Evolutionary conservation across 2,329 filamentous ascomycete genomes (phyloP).

Genomic region (Botryotinia convoluta): DNA sequence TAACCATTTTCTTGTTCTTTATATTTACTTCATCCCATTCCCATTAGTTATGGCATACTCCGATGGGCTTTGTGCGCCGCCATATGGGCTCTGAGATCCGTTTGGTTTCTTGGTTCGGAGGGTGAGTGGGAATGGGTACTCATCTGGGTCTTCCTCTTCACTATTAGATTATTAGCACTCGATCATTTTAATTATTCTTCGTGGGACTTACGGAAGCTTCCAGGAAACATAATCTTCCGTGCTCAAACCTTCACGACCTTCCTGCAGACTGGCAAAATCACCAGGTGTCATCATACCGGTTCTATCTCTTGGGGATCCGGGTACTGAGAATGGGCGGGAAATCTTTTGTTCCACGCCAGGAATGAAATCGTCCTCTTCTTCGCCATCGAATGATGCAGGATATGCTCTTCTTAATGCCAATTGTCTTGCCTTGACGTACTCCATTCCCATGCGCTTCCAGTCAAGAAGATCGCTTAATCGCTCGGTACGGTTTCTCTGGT

Average conservation of each 20-base stretch:
- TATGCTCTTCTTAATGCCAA: slow-evolving; percentile 89
- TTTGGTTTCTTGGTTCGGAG: slow-evolving; percentile 48
- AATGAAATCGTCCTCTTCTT: slow-evolving; percentile 86
- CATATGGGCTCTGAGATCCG: slow-evolving; percentile 35
- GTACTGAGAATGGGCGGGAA: slow-evolving; percentile 87
- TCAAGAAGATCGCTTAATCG: slow-evolving; percentile 90
- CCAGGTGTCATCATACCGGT: slow-evolving; percentile 99
- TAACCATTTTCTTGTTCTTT: not conserved
- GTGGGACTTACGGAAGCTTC: slow-evolving; percentile 84
- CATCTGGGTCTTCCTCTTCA: slow-evolving; percentile 88
- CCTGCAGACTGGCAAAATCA: slow-evolving; percentile 94
- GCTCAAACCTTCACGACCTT: slow-evolving; percentile 85
- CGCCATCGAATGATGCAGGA: slow-evolving; percentile 75
- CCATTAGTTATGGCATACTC: slow-evolving; percentile 35
- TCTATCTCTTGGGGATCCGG: slow-evolving; percentile 85
- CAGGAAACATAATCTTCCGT: slow-evolving; percentile 98
- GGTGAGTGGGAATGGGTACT: slow-evolving; percentile 69
- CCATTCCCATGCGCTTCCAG: slow-evolving; percentile 99
- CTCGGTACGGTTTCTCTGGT: slow-evolving; percentile 96
- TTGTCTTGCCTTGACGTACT: slow-evolving; percentile 97
- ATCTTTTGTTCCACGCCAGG: slow-evolving; percentile 94
- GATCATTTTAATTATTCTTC: not conserved
- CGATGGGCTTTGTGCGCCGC: slow-evolving; percentile 36
- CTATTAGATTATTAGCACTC: slow-evolving; percentile 45
- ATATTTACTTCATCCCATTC: slow-evolving; percentile 23